Evolutionary conservation across 495 filamentous ascomycete genomes (phyloP), one percentile per base, ranked within the genome.

Genomic region (Talaromyces adpressus): DNA sequence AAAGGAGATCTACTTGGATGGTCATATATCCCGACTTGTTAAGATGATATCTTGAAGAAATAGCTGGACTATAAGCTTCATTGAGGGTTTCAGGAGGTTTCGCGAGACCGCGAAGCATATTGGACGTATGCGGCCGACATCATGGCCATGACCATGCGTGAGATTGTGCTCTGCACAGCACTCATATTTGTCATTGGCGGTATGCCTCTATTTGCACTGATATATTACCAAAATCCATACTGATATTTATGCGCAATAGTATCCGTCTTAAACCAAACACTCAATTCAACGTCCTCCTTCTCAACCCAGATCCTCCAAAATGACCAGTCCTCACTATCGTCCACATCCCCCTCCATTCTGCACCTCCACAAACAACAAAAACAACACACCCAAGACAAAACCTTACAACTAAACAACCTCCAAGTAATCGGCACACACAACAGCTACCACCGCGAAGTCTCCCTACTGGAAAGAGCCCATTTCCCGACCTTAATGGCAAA

Each of bases 381-480:
- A 53, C 45, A 52, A 25, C 56, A 36, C 12, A 8, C 18, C 7
- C 56, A 58, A 58, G 56, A 58, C 30, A 2, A 36, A 14, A 51
- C 3, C 6, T 27, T 62, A 27, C 59, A 45, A 20, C 14, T 62
- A 12, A 62, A 62, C 47, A 27, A 62, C 16, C 45, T 62, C 16
- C 59, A 62, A 36, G 45, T 62, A 23, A 62, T 62, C 5, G 59
- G 59, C 59, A 62, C 59, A 3, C 59, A 62, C 45, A 62, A 62
- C 59, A 62, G 59, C 23, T 62, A 62, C 59, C 59, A 62, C 20
- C 59, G 59, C 59, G 59, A 62, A 34, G 59, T 62, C 27, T 62
- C 59, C 12, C 47, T 62, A 11, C 29, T 45, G 32, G 59, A 62
- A 52, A 39, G 59, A 32, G 45, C 22, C 39, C 25, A 47, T 32